Percentiles rank a stretch among this genome's conserved stretches.
Conservation (phyloP, 2,329 filamentous ascomycete genomes). For the Talaromyces islandicus region DNA sequence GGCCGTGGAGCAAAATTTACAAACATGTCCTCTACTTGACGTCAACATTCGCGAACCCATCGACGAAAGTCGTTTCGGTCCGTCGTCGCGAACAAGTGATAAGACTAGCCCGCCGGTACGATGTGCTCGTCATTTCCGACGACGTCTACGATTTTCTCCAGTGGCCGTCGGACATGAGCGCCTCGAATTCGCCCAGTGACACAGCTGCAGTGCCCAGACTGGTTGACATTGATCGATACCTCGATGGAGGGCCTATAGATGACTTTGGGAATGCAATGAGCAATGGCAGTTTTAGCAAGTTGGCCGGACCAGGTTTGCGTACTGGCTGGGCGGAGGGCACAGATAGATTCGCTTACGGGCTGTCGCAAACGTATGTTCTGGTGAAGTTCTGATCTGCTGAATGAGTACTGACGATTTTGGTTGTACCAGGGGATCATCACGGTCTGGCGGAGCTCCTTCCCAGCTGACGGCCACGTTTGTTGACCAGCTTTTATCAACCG, state of each 20-base stretch:
- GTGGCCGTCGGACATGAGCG: constrained; percentile 52
- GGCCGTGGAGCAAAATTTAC: constrained; percentile 68
- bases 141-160: constrained; percentile 94
- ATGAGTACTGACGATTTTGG: neutral
- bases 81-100: constrained; percentile 63
- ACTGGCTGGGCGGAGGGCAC: constrained; percentile 85
- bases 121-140: constrained; percentile 79
- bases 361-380: constrained; percentile 51
- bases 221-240: constrained; percentile 67
- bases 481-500: constrained; percentile 47
- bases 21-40: constrained; percentile 83
- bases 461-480: constrained; percentile 55
- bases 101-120: constrained; percentile 66
- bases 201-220: constrained; percentile 60
- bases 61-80: constrained; percentile 73
- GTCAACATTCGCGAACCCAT: constrained; percentile 84
- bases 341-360: constrained; percentile 52
- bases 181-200: constrained; percentile 15
- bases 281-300: constrained; percentile 88
- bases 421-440: constrained; percentile 46
- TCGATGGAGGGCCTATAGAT: constrained; percentile 56
- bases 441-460: constrained; percentile 55
- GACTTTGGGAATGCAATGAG: constrained; percentile 74
- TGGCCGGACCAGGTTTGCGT: constrained; percentile 71
- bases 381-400: neutral